phyloP scores from a whole-genome alignment of 352 stramenopile genomes.

The Phytophthora palmivora region DNA sequence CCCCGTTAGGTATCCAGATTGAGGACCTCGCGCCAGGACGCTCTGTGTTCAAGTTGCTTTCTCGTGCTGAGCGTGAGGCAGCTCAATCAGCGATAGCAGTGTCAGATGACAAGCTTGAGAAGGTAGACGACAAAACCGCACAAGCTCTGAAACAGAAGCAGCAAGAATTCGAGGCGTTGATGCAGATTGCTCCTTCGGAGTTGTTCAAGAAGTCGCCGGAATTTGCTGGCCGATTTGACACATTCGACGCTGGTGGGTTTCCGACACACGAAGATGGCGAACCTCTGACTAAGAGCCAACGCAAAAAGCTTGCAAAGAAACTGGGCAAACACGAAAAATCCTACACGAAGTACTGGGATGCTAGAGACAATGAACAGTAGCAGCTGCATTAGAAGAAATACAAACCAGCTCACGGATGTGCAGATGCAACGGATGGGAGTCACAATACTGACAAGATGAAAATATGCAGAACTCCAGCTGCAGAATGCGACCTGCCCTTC shows the following conservation, averaged over 20 bases:
- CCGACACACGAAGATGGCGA: slow-evolving; percentile 58
- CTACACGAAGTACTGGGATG: slow-evolving; percentile 70
- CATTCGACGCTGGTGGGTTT: slow-evolving; percentile 65
- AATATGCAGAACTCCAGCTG: slow-evolving; percentile 8
- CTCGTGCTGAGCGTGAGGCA: slow-evolving; percentile 41
- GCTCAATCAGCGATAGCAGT: slow-evolving; percentile 13
- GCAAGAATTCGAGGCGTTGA: slow-evolving; percentile 62
- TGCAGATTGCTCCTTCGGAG: slow-evolving; percentile 67
- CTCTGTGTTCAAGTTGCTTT: slow-evolving; percentile 69
- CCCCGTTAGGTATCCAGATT: slow-evolving; percentile 63
- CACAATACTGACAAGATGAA: slow-evolving; percentile 1
- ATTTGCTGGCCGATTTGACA: slow-evolving; percentile 55
- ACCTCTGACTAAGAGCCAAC: slow-evolving; percentile 67
- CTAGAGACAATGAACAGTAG: slow-evolving; percentile 25
- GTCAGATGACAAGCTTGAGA: slow-evolving; percentile 1
- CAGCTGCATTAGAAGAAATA: slow-evolving; percentile 23
- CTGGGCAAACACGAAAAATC: slow-evolving; percentile 75
- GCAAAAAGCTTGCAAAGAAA: slow-evolving; percentile 83
- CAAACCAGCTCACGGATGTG: slow-evolving; percentile 14
- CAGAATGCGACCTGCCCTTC: background rate
- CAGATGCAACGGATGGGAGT: background rate
- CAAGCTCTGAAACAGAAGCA: slow-evolving; percentile 48
- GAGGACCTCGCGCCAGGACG: slow-evolving; percentile 71
- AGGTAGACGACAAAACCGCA: slow-evolving; percentile 15
- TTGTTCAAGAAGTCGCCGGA: slow-evolving; percentile 59